Evolutionary conservation across 768 basidiomycete species (phyloP).

Genomic region (Termitomyces sp.): DNA sequence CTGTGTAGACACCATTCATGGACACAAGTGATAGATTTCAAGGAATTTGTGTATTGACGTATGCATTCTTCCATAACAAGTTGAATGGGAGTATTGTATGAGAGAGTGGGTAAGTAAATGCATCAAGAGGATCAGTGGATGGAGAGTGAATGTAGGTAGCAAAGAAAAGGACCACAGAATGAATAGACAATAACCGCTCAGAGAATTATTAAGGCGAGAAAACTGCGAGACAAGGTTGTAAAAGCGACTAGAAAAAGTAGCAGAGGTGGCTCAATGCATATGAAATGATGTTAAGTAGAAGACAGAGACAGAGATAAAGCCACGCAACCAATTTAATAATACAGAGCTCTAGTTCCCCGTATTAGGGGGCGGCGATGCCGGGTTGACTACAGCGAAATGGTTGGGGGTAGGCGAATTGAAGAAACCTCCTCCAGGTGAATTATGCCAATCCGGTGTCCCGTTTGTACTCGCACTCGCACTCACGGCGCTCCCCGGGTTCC

Average conservation of each 20-base stretch:
- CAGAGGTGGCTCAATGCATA: constrained; percentile 3
- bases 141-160: not conserved
- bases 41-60: constrained; percentile 8
- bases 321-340: constrained; percentile 7
- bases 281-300: not conserved
- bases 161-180: not conserved
- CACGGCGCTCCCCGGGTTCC: constrained; percentile 22
- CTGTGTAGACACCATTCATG: not conserved
- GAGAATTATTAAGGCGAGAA: not conserved
- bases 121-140: constrained; percentile 9
- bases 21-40: not conserved
- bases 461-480: constrained; percentile 9
- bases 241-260: not conserved
- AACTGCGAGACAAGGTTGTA: not conserved
- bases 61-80: constrained; percentile 13
- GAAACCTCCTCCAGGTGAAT: constrained; percentile 34
- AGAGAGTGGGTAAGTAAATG: constrained; percentile 11
- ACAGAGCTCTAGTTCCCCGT: constrained; percentile 19
- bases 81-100: constrained; percentile 10
- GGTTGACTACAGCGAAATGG: constrained; percentile 37
- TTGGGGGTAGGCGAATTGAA: constrained; percentile 28
- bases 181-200: not conserved
- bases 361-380: constrained; percentile 45
- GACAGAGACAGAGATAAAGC: not conserved
- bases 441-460: constrained; percentile 38